Evolutionary conservation across 2,329 filamentous ascomycete species (phyloP), one percentile per base, ranked within the genome.

Genomic region (Fusarium citri): DNA sequence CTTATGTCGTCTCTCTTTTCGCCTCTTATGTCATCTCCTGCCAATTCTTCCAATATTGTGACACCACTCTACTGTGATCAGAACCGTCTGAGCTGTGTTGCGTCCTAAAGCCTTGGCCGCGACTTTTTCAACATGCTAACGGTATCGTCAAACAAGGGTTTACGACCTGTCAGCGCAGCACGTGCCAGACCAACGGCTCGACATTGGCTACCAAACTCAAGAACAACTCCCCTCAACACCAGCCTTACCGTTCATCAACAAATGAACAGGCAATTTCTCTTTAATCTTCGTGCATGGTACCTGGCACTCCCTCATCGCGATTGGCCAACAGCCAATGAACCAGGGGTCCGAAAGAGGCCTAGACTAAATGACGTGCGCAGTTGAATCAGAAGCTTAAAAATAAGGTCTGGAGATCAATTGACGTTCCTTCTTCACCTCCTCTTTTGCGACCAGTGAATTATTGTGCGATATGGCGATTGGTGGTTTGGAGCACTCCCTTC

Each of bases 331-430:
- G 12, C 2, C 3, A 5, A 6, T 0, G 5, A 1, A n/a, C 22
- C 42, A 66, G 15, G 48, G 0, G 0, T 26, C 18, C 8, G 8
- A 46, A 57, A 23, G 6, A n/a, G 37, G 61, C 4, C 43, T 66
- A 66, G 63, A 6, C 15, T 9, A 2, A 40, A 66, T 66, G 63
- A 15, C 54, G 55, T 55, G 55, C 59, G 3, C 10, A 34, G 2
- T 47, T 10, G 26, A 30, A 6, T 25, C 9, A n/a, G 16, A 59
- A 41, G 46, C 31, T 65, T 40, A 51, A 28, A 58, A 49, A 22
- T 11, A 22, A 12, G 7, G n/a, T 30, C 5, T 25, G 10, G 16
- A 8, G 2, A 47, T n/a, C 12, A 47, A 57, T 30, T 12, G 1
- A 3, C 23, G 11, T 6, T 11, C 5, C 11, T 0, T 15, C 3